Conservation (phyloP, 768 basidiomycete genomes). For the Lactifluus piperatus region DNA sequence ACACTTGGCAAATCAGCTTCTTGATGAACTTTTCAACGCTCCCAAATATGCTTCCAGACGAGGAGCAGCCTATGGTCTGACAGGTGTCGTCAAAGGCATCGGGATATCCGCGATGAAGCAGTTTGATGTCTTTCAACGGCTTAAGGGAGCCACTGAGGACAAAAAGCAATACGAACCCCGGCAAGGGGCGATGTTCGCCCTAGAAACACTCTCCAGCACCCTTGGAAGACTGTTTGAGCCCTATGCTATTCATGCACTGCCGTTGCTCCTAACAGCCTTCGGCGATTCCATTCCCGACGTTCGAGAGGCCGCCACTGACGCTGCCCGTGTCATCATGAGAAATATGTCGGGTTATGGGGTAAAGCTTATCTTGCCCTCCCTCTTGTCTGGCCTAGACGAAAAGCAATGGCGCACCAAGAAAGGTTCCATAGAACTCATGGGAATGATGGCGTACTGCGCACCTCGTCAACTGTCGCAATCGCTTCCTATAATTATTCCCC, state of each 20-base stretch:
- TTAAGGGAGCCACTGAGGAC: slow-evolving; percentile 74
- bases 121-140: slow-evolving; percentile 63
- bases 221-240: slow-evolving; percentile 92
- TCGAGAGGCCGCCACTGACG: slow-evolving; percentile 87
- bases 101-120: slow-evolving; percentile 83
- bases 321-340: slow-evolving; percentile 90
- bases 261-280: slow-evolving; percentile 73
- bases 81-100: slow-evolving; percentile 86
- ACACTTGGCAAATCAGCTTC: slow-evolving; percentile 63
- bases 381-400: slow-evolving; percentile 88
- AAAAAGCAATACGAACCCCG: slow-evolving; percentile 82
- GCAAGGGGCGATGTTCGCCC: slow-evolving; percentile 91
- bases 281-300: slow-evolving; percentile 85
- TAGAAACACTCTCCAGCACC: slow-evolving; percentile 82
- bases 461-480: slow-evolving; percentile 92
- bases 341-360: slow-evolving; percentile 92
- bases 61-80: slow-evolving; percentile 95
- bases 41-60: slow-evolving; percentile 88
- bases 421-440: slow-evolving; percentile 92
- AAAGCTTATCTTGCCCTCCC: slow-evolving; percentile 85
- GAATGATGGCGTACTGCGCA: slow-evolving; percentile 98
- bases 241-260: slow-evolving; percentile 78
- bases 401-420: slow-evolving; percentile 98
- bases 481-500: slow-evolving; percentile 91
- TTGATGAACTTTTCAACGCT: slow-evolving; percentile 67